These are phyloP conservation scores for Mikania micrantha DNA, from an alignment of 129 eudicot genomes.

Conservation along the genomic window DNA sequence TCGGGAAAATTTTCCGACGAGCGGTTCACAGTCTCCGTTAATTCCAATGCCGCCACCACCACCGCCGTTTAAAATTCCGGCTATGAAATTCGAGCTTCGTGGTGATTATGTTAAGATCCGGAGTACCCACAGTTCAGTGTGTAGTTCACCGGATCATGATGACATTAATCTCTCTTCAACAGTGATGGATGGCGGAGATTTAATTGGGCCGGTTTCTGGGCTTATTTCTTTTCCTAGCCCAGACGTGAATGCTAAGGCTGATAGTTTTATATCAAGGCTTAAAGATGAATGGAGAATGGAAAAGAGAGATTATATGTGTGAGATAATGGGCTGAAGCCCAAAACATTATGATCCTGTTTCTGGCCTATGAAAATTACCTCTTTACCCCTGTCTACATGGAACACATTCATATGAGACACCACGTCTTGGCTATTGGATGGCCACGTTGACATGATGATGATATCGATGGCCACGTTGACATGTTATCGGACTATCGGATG, in stretches of 20 bases:
- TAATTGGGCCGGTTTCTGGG: constrained; percentile 16
- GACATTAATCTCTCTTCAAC: constrained; percentile 34
- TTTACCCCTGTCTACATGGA: too few species aligned
- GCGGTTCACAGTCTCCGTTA: constrained; percentile 58
- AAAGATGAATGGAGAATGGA: constrained; percentile 38
- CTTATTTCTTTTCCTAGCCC: constrained; percentile 26
- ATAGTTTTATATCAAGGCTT: constrained; percentile 36
- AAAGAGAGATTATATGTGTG: background rate
- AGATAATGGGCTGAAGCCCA: constrained; percentile 13
- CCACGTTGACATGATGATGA: too few species aligned
- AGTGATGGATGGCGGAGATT: constrained; percentile 14
- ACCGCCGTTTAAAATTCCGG: constrained; percentile 59
- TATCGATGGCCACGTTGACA: too few species aligned
- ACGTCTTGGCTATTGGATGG: too few species aligned
- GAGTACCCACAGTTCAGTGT: constrained; percentile 50
- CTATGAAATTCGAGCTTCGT: constrained; percentile 38
- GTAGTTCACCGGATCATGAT: constrained; percentile 69
- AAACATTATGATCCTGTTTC: too few species aligned
- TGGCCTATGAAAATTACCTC: too few species aligned
- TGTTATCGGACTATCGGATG: background rate
- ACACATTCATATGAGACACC: too few species aligned
- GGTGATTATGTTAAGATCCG: constrained; percentile 57
- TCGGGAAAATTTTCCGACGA: constrained; percentile 19
- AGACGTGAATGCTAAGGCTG: constrained; percentile 34
- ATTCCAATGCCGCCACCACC: constrained; percentile 59